Evolutionary conservation across 352 stramenopile genomes (phyloP).

Genomic region (Pythium periplocum): DNA sequence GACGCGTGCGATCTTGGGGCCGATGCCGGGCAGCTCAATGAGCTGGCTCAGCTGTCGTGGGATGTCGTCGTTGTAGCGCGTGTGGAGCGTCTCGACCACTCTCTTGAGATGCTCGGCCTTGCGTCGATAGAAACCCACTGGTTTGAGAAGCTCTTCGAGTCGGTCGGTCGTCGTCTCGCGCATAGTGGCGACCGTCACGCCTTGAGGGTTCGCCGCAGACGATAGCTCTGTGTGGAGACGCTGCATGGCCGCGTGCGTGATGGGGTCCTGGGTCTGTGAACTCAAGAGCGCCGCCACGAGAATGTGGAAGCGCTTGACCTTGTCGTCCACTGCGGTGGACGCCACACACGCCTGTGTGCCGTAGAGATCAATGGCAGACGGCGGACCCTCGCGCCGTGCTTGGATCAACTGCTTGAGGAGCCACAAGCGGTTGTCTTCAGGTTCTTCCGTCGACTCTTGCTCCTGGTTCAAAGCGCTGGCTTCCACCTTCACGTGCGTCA

Average conservation of each 20-base stretch:
- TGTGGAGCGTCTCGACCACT: conserved; percentile 35
- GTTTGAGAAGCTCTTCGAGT: conserved; percentile 46
- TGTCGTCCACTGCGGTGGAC: background rate
- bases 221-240: conserved; percentile 38
- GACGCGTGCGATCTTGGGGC: conserved; percentile 70
- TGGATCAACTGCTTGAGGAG: conserved; percentile 36
- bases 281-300: conserved; percentile 60
- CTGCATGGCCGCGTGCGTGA: conserved; percentile 70
- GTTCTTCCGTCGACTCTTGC: too few species aligned
- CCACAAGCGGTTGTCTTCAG: conserved; percentile 19
- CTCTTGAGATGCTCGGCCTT: conserved; percentile 65
- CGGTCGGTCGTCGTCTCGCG: conserved; percentile 20
- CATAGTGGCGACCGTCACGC: conserved; percentile 47
- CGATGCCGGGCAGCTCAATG: conserved; percentile 49
- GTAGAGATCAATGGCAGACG: conserved; percentile 56
- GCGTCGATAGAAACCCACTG: conserved; percentile 68
- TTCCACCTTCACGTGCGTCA: too few species aligned
- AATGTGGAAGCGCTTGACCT: conserved; percentile 45
- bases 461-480: too few species aligned
- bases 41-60: conserved; percentile 37
- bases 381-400: conserved; percentile 22
- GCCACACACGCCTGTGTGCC: conserved; percentile 62
- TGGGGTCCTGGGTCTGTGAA: conserved; percentile 64
- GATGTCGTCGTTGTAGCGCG: conserved; percentile 39
- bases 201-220: conserved; percentile 17